Percentiles rank a stretch among this genome's conserved stretches.
Evolutionary conservation across 2,329 filamentous ascomycete genomes (phyloP).

Genomic region (Aspergillus aculeatinus): DNA sequence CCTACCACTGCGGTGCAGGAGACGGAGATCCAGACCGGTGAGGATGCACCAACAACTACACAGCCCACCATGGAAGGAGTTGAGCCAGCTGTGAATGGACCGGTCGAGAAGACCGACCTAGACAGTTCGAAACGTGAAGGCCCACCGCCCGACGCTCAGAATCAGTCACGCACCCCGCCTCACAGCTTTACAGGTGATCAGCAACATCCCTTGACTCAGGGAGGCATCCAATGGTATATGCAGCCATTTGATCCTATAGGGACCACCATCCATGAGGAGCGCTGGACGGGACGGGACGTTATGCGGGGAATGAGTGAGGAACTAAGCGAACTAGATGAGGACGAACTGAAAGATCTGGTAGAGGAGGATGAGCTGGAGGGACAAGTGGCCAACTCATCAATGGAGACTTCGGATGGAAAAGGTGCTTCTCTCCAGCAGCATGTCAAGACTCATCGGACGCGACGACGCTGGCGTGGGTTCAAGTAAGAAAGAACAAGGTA

Average conservation of each 20-base stretch:
- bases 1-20: conserved; percentile 10
- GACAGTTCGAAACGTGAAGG: conserved; percentile 44
- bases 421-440: conserved; percentile 14
- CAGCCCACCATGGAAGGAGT: conserved; percentile 34
- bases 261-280: conserved; percentile 75
- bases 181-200: conserved; percentile 44
- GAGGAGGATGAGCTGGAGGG: conserved; percentile 54
- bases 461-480: conserved; percentile 33
- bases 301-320: conserved; percentile 75
- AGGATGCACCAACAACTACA: conserved; percentile 30
- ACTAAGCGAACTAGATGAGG: conserved; percentile 87
- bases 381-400: conserved; percentile 11
- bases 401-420: conserved; percentile 17
- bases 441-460: conserved; percentile 31
- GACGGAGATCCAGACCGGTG: conserved; percentile 16
- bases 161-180: conserved; percentile 41
- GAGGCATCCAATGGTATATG: conserved; percentile 87
- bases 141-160: conserved; percentile 36
- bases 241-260: conserved; percentile 75
- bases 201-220: conserved; percentile 59
- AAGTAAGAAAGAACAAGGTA: conserved; percentile 18
- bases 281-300: conserved; percentile 72
- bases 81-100: conserved; percentile 26
- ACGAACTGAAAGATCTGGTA: conserved; percentile 72
- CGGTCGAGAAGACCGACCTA: conserved; percentile 27